These are phyloP conservation scores for Trametes sanguinea DNA, from an alignment of 768 basidiomycete genomes.

Conservation along the genomic window DNA sequence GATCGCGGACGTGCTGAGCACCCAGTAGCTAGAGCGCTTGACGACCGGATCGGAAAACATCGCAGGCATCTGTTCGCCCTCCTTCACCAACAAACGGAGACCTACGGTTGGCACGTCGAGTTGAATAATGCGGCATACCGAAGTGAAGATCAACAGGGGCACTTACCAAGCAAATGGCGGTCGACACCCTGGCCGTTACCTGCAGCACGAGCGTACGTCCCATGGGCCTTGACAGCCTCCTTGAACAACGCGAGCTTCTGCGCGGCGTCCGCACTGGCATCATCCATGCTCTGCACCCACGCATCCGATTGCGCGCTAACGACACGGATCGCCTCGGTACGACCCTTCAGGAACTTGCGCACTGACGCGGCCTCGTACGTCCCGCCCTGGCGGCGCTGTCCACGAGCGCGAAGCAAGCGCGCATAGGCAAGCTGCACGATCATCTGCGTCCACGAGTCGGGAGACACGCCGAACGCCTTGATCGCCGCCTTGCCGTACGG, in stretches of 20 bases:
- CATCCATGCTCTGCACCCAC: constrained; percentile 78
- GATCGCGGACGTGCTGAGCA: constrained; percentile 86
- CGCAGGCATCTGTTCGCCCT: constrained; percentile 64
- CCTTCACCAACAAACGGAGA: constrained; percentile 64
- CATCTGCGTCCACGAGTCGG: constrained; percentile 95
- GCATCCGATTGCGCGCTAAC: constrained; percentile 75
- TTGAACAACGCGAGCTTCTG: constrained; percentile 56
- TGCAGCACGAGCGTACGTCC: constrained; percentile 62
- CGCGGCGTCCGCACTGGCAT: constrained; percentile 40
- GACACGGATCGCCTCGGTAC: constrained; percentile 92
- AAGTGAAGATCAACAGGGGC: neutral
- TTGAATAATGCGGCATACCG: neutral
- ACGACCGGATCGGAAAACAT: constrained; percentile 79
- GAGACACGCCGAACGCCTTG: constrained; percentile 86
- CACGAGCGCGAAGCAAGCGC: constrained; percentile 54
- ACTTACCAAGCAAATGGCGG: constrained; percentile 80
- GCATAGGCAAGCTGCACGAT: constrained; percentile 87
- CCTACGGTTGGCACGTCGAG: constrained; percentile 41
- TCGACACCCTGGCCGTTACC: constrained; percentile 78
- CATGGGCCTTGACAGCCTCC: constrained; percentile 65
- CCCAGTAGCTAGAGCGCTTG: constrained; percentile 76
- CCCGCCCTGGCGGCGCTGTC: constrained; percentile 59
- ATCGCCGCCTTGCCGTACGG: constrained; percentile 84
- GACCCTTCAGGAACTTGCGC: constrained; percentile 83
- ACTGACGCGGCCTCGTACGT: constrained; percentile 96